These are phyloP conservation scores for Carex cristatella DNA, from an alignment of 176 grass and related monocot species.

Conservation along the genomic window DNA sequence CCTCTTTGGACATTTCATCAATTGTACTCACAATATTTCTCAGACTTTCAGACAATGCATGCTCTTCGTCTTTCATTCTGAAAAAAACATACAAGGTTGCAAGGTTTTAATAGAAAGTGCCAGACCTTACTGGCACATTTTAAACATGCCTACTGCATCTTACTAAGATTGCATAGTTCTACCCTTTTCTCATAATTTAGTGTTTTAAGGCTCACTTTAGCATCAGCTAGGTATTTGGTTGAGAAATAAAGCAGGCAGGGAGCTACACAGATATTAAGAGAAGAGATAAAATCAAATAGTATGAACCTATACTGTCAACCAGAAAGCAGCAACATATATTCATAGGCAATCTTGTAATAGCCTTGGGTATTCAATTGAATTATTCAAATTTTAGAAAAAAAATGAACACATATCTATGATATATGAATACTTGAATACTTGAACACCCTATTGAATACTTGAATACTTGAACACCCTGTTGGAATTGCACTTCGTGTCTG, in stretches of 20 bases:
- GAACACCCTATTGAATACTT: neutral
- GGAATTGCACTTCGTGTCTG: neutral
- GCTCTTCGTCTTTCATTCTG: slow-evolving; percentile 69
- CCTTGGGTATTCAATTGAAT: neutral
- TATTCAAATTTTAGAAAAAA: neutral
- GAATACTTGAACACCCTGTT: neutral
- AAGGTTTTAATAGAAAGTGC: neutral
- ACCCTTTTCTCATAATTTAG: neutral
- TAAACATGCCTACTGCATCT: neutral
- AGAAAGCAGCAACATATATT: slow-evolving; percentile 2
- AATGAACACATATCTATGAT: neutral
- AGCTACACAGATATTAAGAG: neutral
- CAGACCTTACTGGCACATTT: neutral
- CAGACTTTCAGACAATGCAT: slow-evolving; percentile 40
- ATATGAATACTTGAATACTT: neutral
- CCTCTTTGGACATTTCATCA: slow-evolving; percentile 52
- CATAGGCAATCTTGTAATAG: neutral
- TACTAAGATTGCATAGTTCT: neutral
- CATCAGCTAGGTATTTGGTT: neutral
- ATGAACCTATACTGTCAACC: neutral
- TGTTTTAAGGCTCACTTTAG: neutral
- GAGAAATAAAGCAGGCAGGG: neutral
- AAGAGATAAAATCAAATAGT: neutral
- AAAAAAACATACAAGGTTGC: slow-evolving; percentile 9
- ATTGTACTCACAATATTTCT: slow-evolving; percentile 33